Evolutionary conservation across 2,329 filamentous ascomycete genomes (phyloP).

Genomic region (Monilinia polystroma): DNA sequence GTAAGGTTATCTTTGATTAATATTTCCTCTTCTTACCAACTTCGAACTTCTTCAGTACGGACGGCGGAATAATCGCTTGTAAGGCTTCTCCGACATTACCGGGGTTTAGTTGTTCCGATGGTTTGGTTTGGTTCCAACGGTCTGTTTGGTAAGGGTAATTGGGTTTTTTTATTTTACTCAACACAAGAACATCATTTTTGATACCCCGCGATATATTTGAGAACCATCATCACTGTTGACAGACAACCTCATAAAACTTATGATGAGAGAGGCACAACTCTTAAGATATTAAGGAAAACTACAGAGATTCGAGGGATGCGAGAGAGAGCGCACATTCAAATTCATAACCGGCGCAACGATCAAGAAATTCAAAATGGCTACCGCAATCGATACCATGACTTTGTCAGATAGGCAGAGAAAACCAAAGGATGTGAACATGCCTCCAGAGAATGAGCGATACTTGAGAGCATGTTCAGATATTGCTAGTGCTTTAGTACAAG

Average conservation of each 20-base stretch:
- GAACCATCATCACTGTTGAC: neutral
- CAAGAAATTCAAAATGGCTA: constrained; percentile 52
- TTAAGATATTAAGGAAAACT: neutral
- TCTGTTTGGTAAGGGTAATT: too few species aligned
- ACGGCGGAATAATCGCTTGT: constrained; percentile 24
- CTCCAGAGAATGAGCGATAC: constrained; percentile 92
- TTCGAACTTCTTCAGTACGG: constrained; percentile 18
- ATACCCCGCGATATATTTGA: constrained; percentile 14
- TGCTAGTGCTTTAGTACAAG: constrained; percentile 88
- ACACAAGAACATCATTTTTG: constrained; percentile 2
- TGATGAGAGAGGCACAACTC: too few species aligned
- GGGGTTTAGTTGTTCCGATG: constrained; percentile 7
- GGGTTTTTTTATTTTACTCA: constrained; percentile 12
- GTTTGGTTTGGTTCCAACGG: too few species aligned
- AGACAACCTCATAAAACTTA: neutral
- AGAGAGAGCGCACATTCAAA: neutral
- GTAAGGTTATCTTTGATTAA: constrained; percentile 21
- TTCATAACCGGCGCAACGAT: neutral
- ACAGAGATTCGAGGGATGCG: too few species aligned
- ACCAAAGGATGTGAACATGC: constrained; percentile 70
- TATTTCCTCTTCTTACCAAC: constrained; percentile 20
- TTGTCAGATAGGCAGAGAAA: constrained; percentile 51
- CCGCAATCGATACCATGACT: constrained; percentile 58
- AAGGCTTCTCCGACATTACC: constrained; percentile 13
- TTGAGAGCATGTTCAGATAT: constrained; percentile 94